Conservation (phyloP, 345 rosid species). For the Linum usitatissimum region DNA sequence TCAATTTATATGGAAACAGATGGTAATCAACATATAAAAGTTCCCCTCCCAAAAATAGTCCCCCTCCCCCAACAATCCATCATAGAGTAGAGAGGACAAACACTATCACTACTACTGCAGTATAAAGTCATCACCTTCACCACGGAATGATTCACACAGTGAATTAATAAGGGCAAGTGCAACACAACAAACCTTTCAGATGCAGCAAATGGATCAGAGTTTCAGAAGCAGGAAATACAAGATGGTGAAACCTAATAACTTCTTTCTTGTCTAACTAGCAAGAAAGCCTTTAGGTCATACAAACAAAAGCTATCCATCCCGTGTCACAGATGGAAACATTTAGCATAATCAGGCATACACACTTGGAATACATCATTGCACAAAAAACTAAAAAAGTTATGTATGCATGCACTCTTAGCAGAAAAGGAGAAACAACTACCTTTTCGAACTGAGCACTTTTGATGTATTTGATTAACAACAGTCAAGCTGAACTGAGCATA, state of each 20-base stretch:
- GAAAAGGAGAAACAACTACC: constrained; percentile 29
- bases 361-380: background rate
- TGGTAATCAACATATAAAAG: background rate
- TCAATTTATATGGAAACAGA: constrained; percentile 7
- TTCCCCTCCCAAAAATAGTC: background rate
- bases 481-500: constrained; percentile 85
- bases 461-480: constrained; percentile 67
- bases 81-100: background rate
- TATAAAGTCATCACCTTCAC: background rate
- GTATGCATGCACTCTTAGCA: background rate
- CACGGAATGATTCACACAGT: background rate
- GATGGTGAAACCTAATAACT: background rate
- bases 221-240: background rate
- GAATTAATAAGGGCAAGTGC: background rate
- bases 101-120: background rate
- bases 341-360: background rate
- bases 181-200: background rate
- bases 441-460: constrained; percentile 63
- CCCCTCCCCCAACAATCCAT: background rate
- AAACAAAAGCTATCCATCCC: background rate
- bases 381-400: no score
- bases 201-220: background rate
- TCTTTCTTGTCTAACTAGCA: background rate
- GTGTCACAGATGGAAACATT: background rate
- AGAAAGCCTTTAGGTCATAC: background rate